Percentiles rank a stretch among this genome's conserved stretches.
Evolutionary conservation across 306 rosid species (phyloP).

Genomic region (Potentilla sterilis): DNA sequence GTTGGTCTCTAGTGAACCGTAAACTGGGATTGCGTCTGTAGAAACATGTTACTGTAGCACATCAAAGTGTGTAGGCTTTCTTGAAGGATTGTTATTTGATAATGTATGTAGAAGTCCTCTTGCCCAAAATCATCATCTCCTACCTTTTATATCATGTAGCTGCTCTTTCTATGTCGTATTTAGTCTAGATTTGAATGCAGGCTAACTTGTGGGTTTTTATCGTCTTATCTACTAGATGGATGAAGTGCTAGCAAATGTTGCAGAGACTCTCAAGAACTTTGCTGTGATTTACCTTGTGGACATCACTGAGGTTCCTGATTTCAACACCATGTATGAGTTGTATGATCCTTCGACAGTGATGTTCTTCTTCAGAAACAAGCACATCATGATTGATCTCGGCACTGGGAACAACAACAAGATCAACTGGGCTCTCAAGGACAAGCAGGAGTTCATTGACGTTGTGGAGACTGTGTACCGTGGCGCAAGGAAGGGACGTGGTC

Average conservation of each 20-base stretch:
- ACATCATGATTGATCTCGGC: constrained; percentile 97
- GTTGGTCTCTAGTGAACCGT: not conserved
- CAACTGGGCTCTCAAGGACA: constrained; percentile 96
- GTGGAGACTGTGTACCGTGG: constrained; percentile 52
- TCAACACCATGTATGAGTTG: constrained; percentile 92
- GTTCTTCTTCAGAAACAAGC: constrained; percentile 97
- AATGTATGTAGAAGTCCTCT: not conserved
- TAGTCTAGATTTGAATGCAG: not conserved
- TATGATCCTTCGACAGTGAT: constrained; percentile 89
- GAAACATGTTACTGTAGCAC: not conserved
- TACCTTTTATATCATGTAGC: not conserved
- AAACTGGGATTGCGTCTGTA: not conserved
- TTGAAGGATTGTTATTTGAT: too few relatives aligned
- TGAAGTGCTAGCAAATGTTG: constrained; percentile 84
- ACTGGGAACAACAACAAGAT: constrained; percentile 96
- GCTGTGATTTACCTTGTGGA: constrained; percentile 93
- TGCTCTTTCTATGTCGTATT: not conserved
- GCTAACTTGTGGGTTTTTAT: not conserved
- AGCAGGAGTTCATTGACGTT: constrained; percentile 91
- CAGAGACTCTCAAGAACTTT: constrained; percentile 83
- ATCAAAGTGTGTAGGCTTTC: not conserved
- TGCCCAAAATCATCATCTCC: not conserved
- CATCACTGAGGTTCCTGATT: constrained; percentile 96
- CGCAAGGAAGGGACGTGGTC: constrained; percentile 12
- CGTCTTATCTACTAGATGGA: constrained; percentile 56